phyloP scores from a whole-genome alignment of 2,329 filamentous ascomycete genomes.

The Passalora sequoiae region DNA sequence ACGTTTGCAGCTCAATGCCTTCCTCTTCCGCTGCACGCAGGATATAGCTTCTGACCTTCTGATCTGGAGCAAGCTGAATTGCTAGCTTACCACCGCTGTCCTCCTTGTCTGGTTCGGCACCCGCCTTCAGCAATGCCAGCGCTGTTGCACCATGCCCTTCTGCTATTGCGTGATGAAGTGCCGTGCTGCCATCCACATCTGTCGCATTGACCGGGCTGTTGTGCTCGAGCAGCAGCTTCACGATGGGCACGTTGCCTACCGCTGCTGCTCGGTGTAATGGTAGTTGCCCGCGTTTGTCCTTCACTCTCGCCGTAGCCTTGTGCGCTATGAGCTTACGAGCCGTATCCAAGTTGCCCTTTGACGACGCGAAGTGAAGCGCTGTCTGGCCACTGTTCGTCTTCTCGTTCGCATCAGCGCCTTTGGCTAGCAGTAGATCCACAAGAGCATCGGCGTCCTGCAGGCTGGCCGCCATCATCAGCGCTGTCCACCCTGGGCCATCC shows the following conservation, averaged over 20 bases:
- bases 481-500: constrained; percentile 76
- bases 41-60: constrained; percentile 73
- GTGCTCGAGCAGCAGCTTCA: constrained; percentile 65
- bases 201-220: constrained; percentile 77
- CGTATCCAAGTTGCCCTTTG: constrained; percentile 79
- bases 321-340: constrained; percentile 70
- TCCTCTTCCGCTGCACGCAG: constrained; percentile 74
- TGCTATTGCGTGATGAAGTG: constrained; percentile 78
- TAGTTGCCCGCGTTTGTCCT: constrained; percentile 83
- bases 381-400: constrained; percentile 74
- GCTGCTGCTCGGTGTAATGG: constrained; percentile 88
- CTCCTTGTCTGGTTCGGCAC: constrained; percentile 74
- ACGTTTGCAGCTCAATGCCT: constrained; percentile 60
- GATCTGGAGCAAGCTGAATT: constrained; percentile 79
- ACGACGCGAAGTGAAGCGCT: constrained; percentile 83
- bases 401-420: constrained; percentile 66
- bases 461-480: constrained; percentile 75
- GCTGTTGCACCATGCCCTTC: constrained; percentile 77
- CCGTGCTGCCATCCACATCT: constrained; percentile 77
- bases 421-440: constrained; percentile 58
- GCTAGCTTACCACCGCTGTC: constrained; percentile 66
- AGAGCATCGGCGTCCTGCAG: constrained; percentile 66
- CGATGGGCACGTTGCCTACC: constrained; percentile 80
- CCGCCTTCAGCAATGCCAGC: constrained; percentile 72
- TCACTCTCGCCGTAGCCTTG: constrained; percentile 72